phyloP scores from a whole-genome alignment of 2,329 filamentous ascomycete species.

The Corniculantispora saksenae region DNA sequence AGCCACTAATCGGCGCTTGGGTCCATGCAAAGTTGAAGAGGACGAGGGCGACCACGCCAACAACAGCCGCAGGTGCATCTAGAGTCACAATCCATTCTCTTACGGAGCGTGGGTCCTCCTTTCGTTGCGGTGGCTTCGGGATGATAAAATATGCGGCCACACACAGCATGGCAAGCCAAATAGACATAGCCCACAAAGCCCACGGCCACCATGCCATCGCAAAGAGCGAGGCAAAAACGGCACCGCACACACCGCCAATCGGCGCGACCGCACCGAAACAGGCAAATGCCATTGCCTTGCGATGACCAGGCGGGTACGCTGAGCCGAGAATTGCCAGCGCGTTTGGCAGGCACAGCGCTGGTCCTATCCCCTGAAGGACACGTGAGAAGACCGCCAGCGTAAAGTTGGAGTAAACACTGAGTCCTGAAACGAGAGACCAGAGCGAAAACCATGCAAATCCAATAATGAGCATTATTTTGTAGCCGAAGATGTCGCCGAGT shows the following conservation, averaged over 20 bases:
- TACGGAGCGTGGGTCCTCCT: constrained; percentile 9
- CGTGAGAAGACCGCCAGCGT: constrained; percentile 53
- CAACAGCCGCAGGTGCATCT: constrained; percentile 41
- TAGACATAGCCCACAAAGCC: constrained; percentile 45
- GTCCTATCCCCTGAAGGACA: constrained; percentile 61
- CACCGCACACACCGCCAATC: constrained; percentile 46
- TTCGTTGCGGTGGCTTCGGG: constrained; percentile 30
- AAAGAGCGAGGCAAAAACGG: constrained; percentile 42
- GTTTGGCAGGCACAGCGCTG: constrained; percentile 64
- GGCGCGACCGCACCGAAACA: constrained; percentile 50
- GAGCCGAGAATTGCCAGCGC: constrained; percentile 62
- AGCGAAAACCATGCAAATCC: constrained; percentile 57
- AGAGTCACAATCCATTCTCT: constrained; percentile 32
- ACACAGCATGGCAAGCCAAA: constrained; percentile 37
- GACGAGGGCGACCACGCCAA: constrained; percentile 56
- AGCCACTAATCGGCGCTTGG: constrained; percentile 61
- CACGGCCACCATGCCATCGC: constrained; percentile 50
- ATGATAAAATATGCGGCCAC: constrained; percentile 36
- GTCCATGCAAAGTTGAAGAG: constrained; percentile 70
- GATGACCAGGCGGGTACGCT: constrained; percentile 55
- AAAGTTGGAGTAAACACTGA: constrained; percentile 39
- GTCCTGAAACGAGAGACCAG: constrained; percentile 52
- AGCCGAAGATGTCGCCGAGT: constrained; percentile 58
- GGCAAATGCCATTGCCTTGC: constrained; percentile 62
- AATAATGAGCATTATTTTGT: constrained; percentile 54